A percentile compares a stretch with the other conserved stretches of the same genome.
These are phyloP conservation scores for Coleophoma eucalyptorum DNA, from an alignment of 2,329 filamentous ascomycete species.

Conservation along the genomic window DNA sequence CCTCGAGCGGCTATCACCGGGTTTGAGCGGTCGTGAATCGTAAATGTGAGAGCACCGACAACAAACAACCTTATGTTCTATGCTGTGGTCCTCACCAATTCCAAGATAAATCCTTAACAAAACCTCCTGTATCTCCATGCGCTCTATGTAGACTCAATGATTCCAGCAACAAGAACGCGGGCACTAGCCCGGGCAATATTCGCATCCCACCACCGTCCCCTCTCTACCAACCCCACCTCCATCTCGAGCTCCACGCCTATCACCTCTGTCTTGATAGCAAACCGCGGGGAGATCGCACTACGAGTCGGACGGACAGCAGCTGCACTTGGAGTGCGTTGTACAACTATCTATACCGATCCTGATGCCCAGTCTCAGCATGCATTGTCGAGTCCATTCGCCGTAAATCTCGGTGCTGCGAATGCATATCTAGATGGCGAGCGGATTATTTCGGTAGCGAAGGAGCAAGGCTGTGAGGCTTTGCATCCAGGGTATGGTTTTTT, in stretches of 20 bases:
- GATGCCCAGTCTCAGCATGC: slow-evolving; percentile 88
- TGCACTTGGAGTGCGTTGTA: slow-evolving; percentile 85
- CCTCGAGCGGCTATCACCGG: background rate
- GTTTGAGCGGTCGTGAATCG: background rate
- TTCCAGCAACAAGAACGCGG: slow-evolving; percentile 21
- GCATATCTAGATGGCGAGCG: slow-evolving; percentile 92
- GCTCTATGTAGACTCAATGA: slow-evolving; percentile 14
- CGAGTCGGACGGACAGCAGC: slow-evolving; percentile 87
- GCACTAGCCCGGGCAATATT: slow-evolving; percentile 21
- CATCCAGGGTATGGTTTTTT: slow-evolving; percentile 97
- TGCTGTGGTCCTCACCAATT: too few species aligned
- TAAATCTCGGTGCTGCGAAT: slow-evolving; percentile 77
- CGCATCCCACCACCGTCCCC: slow-evolving; percentile 12
- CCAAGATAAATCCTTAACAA: too few species aligned
- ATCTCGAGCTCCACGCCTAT: slow-evolving; percentile 39
- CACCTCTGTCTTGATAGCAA: slow-evolving; percentile 88
- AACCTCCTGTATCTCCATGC: background rate
- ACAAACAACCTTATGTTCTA: too few species aligned
- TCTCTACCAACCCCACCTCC: slow-evolving; percentile 9
- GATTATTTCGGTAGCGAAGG: slow-evolving; percentile 84
- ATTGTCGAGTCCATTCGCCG: slow-evolving; percentile 74
- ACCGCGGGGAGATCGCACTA: slow-evolving; percentile 93
- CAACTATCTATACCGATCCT: slow-evolving; percentile 91
- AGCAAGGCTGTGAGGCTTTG: slow-evolving; percentile 82
- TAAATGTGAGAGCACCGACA: too few species aligned